These are phyloP conservation scores for Leccinum subgranulosum DNA, from an alignment of 768 basidiomycete species.

Conservation along the genomic window DNA sequence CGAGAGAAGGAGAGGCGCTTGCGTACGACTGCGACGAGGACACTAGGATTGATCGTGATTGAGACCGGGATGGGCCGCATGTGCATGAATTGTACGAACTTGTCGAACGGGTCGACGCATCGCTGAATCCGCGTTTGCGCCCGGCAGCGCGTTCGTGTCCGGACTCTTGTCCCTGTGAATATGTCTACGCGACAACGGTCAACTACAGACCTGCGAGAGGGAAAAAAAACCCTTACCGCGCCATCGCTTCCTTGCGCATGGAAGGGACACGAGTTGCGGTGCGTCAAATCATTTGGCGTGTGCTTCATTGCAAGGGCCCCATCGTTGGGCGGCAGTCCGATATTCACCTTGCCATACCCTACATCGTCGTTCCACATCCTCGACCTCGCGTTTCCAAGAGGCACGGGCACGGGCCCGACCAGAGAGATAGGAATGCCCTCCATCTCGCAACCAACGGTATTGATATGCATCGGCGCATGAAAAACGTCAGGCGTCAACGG, in stretches of 20 bases:
- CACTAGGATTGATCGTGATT: slow-evolving; percentile 14
- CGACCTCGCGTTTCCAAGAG: not conserved
- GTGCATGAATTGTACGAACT: slow-evolving; percentile 19
- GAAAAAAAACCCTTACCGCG: slow-evolving; percentile 4
- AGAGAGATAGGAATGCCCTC: slow-evolving; percentile 4
- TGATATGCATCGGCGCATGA: not conserved
- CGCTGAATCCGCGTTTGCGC: slow-evolving; percentile 16
- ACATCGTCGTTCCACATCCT: not conserved
- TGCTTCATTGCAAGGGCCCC: not conserved
- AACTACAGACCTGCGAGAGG: not conserved
- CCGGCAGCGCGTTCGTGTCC: not conserved
- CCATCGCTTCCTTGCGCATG: not conserved
- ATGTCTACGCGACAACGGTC: not conserved
- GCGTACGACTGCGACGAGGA: slow-evolving; percentile 16
- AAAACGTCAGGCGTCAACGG: not conserved
- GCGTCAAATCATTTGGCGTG: not conserved
- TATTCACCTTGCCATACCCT: not conserved
- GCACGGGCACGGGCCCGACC: slow-evolving; percentile 6
- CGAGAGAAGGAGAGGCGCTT: slow-evolving; percentile 16
- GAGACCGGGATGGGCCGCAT: slow-evolving; percentile 20
- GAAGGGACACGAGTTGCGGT: not conserved
- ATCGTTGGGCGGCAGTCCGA: not conserved
- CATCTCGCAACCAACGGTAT: not conserved
- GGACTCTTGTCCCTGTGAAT: slow-evolving; percentile 1
- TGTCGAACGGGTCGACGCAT: slow-evolving; percentile 17